Conservation (phyloP, 495 filamentous ascomycete species). For the Podospora pseudocomata region DNA sequence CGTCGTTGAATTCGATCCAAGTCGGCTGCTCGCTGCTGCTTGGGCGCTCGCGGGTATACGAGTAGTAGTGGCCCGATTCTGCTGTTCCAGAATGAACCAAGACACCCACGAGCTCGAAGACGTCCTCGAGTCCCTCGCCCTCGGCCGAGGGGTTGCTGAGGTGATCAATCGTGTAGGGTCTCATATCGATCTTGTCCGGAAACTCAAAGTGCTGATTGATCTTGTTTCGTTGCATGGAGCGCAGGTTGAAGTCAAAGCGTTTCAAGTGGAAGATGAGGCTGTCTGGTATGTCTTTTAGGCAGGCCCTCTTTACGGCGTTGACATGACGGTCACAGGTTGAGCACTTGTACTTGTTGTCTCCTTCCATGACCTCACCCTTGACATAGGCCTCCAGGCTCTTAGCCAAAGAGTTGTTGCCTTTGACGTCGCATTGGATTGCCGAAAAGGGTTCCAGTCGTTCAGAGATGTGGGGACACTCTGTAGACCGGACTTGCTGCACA, state of each 20-base stretch:
- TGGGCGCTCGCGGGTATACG: constrained; percentile 81
- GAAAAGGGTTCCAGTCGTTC: constrained; percentile 87
- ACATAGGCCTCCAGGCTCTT: constrained; percentile 93
- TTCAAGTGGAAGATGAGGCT: constrained; percentile 97
- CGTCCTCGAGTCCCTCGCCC: constrained; percentile 50
- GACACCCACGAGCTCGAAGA: constrained; percentile 89
- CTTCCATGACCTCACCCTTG: constrained; percentile 95
- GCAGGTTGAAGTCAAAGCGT: constrained; percentile 91
- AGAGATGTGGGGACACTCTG: constrained; percentile 91
- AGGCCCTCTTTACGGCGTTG: constrained; percentile 90
- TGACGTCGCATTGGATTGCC: constrained; percentile 95
- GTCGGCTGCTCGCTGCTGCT: constrained; percentile 44
- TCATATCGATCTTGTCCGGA: constrained; percentile 80
- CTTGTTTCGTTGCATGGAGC: constrained; percentile 79
- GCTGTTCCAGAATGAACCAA: constrained; percentile 91
- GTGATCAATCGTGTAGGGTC: constrained; percentile 80
- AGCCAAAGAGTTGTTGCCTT: constrained; percentile 77
- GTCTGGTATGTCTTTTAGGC: constrained; percentile 88
- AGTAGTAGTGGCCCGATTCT: constrained; percentile 96
- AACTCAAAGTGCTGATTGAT: constrained; percentile 96
- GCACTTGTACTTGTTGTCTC: constrained; percentile 98
- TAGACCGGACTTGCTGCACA: constrained; percentile 91
- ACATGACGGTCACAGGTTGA: constrained; percentile 86
- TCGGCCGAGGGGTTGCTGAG: constrained; percentile 61
- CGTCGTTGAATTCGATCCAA: constrained; percentile 96